Evolutionary conservation across 257 asterid genomes (phyloP).

Genomic region (Nicotiana benthamiana): DNA sequence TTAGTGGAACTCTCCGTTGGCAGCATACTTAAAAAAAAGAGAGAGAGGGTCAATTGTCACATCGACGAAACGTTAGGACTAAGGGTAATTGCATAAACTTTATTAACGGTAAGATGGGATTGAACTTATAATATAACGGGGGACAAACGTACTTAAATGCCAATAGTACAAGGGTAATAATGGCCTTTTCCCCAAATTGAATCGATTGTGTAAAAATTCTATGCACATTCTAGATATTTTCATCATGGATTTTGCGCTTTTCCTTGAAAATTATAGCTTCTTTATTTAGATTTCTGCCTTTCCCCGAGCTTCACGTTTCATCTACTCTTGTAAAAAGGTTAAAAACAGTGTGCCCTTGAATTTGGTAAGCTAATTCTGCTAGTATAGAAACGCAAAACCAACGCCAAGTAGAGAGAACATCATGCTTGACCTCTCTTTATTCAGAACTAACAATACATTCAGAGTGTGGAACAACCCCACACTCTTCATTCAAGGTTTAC

Average conservation of each 20-base stretch:
- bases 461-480: not conserved
- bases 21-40: too few relatives aligned
- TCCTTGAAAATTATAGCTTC: not conserved
- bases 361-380: not conserved
- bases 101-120: too few relatives aligned
- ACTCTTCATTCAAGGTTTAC: constrained; percentile 17
- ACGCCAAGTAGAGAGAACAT: not conserved
- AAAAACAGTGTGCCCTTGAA: not conserved
- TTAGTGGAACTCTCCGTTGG: too few relatives aligned
- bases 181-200: too few relatives aligned
- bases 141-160: too few relatives aligned
- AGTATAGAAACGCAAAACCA: not conserved
- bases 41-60: too few relatives aligned
- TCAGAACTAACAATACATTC: not conserved
- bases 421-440: not conserved
- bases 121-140: too few relatives aligned
- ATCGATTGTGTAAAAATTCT: too few relatives aligned
- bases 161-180: too few relatives aligned
- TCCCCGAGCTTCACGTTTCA: not conserved
- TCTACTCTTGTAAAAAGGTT: not conserved
- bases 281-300: not conserved
- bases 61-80: too few relatives aligned
- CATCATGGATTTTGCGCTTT: not conserved
- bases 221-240: too few relatives aligned
- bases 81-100: too few relatives aligned